phyloP scores from a whole-genome alignment of 768 basidiomycete genomes.

The Cystobasidium tubakii region DNA sequence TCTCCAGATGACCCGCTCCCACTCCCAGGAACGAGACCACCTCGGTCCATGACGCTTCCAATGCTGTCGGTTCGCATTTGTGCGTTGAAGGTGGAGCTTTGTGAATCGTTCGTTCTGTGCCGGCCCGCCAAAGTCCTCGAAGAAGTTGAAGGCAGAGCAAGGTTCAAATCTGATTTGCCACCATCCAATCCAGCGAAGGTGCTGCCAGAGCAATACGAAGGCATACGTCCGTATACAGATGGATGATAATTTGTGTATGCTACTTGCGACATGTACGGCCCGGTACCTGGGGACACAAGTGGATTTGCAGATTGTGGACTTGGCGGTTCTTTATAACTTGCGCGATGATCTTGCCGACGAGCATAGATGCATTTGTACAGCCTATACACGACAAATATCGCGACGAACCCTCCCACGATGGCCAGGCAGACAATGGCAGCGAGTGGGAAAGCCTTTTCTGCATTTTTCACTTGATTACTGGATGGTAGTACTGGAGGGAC shows the following conservation, averaged over 20 bases:
- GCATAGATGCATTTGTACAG: slow-evolving; percentile 35
- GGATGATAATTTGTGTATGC: background rate
- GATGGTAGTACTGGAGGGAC: background rate
- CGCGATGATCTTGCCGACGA: background rate
- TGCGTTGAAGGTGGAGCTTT: background rate
- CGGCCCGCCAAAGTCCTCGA: background rate
- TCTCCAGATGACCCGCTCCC: background rate
- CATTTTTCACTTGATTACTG: background rate
- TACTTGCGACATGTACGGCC: background rate
- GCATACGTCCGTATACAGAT: slow-evolving; percentile 3
- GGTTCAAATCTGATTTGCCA: background rate
- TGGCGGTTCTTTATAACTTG: slow-evolving; percentile 7
- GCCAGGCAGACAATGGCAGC: slow-evolving; percentile 39
- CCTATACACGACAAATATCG: slow-evolving; percentile 35
- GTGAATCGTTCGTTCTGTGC: background rate
- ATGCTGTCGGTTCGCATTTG: background rate
- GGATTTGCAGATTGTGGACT: background rate
- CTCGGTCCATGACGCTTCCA: background rate
- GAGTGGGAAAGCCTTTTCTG: slow-evolving; percentile 35
- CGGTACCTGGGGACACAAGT: background rate
- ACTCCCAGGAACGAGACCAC: background rate
- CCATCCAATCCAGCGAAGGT: background rate
- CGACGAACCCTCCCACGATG: slow-evolving; percentile 35
- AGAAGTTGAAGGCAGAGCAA: background rate
- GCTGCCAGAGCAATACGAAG: background rate